Evolutionary conservation across 176 grass and related monocot genomes (phyloP), one percentile per base, ranked within the genome.

Genomic region (Triticum turgidum): DNA sequence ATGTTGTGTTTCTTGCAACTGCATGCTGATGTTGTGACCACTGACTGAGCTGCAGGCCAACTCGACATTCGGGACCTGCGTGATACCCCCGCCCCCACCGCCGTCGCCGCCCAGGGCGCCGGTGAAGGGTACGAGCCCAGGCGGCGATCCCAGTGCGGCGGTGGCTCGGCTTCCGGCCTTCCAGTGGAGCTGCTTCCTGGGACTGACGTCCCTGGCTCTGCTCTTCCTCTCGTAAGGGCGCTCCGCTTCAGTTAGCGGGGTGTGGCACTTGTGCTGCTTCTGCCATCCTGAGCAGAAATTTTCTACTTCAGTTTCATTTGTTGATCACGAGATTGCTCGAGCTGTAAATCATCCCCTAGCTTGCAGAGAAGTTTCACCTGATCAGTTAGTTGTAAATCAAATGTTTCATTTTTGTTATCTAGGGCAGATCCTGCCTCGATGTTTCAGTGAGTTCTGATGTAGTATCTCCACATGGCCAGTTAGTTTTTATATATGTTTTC

Each of bases 11-110:
- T 70, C 65, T 71, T 79, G 5, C 25, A 62, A 62, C 37, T 47
- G 6, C 52, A 42, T 79, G 59, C 25, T 87, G 56, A 65, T 47
- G 21, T 22, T 7, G 11, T 84, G 68, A 86, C 30, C 38, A 83
- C 9, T 73, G 85, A 83, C 0, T 73, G 85, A 83, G 0, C 9
- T 81, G 45, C 91, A 95, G 93, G 72, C 83, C 58, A 92, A 91
- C 75, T 88, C 90, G 7, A 92, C 90, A 10, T 91, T 87, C 7
- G 93, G 93, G 4, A 87, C 88, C 11, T 95, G 91, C 4, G 66
- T 80, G 17, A 85, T 85, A 61, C 91, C 93, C 5, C 88, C 90
- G 5, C 61, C 88, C 11, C 83, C 76, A 18, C 88, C 91, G 0
- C 81, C 88, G 0, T 84, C 84, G 0, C 35, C 84, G 14, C 76